Evolutionary conservation across 768 basidiomycete species (phyloP).

Genomic region (Roridomyces roridus): DNA sequence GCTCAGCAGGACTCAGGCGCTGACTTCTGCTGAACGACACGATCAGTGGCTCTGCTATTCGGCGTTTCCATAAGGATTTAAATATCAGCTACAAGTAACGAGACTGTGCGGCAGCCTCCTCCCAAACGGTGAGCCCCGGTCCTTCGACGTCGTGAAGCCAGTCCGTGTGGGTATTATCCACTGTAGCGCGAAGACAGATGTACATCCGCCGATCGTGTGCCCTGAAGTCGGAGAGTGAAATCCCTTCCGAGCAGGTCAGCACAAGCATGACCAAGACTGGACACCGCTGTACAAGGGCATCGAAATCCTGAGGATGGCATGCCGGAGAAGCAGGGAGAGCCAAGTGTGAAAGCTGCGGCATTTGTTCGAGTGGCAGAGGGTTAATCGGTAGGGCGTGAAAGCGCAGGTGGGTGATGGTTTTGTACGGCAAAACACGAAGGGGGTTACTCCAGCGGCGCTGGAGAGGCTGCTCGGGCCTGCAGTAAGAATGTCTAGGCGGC

Average conservation of each 20-base stretch:
- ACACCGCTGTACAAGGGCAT: neutral
- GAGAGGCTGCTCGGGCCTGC: neutral
- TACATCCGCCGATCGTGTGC: neutral
- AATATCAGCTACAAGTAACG: neutral
- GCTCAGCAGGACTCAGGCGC: too few relatives aligned
- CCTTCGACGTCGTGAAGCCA: slow-evolving; percentile 2
- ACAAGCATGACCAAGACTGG: neutral
- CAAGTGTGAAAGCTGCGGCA: neutral
- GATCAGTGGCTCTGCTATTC: too few relatives aligned
- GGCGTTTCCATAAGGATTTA: too few relatives aligned
- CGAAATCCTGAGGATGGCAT: neutral
- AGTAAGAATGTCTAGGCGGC: neutral
- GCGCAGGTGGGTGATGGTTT: neutral
- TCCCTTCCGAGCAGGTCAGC: neutral
- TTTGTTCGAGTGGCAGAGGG: neutral
- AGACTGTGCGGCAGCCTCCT: neutral
- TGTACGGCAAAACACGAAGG: neutral
- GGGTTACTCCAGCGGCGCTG: neutral
- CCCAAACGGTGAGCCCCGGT: neutral
- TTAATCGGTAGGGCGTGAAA: neutral
- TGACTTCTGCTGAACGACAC: too few relatives aligned
- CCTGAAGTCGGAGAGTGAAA: neutral
- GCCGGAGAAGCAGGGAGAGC: neutral
- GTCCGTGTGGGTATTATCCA: neutral
- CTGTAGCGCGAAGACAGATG: neutral